phyloP scores from a whole-genome alignment of 73 alveolate genomes.

The Tetrahymena borealis region DNA sequence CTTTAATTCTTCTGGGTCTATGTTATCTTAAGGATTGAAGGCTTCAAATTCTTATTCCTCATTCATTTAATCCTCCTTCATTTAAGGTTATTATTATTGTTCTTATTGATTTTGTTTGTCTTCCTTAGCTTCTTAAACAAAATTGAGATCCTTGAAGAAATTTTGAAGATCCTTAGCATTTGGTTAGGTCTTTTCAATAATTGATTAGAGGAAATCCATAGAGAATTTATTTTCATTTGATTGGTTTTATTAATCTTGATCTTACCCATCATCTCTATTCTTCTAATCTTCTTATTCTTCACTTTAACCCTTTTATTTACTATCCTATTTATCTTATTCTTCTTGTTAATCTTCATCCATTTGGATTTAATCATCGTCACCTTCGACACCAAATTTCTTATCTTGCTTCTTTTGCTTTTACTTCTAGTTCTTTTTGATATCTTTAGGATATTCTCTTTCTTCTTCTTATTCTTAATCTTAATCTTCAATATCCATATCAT shows the following conservation, averaged over 20 bases:
- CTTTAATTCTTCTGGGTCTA: constrained; percentile 7
- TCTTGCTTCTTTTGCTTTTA: constrained; percentile 1
- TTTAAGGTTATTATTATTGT: neutral
- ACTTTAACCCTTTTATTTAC: constrained; percentile 11
- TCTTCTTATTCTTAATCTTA: constrained; percentile 33
- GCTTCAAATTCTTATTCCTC: constrained; percentile 55
- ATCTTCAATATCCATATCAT: constrained; percentile 10
- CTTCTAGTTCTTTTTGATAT: neutral
- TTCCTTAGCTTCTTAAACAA: constrained; percentile 62
- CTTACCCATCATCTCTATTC: constrained; percentile 58
- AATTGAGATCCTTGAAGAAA: constrained; percentile 24
- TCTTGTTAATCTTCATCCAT: constrained; percentile 47
- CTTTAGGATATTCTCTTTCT: constrained; percentile 24
- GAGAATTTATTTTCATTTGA: constrained; percentile 35
- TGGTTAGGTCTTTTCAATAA: neutral
- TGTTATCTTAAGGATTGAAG: constrained; percentile 40
- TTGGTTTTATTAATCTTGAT: constrained; percentile 33
- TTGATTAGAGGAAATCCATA: neutral
- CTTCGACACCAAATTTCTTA: constrained; percentile 12
- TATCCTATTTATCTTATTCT: constrained; percentile 38
- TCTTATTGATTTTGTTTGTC: constrained; percentile 15
- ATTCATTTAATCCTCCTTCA: constrained; percentile 52
- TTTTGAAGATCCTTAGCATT: constrained; percentile 42
- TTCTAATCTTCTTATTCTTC: constrained; percentile 38
- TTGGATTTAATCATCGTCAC: constrained; percentile 33